These are phyloP conservation scores for Phialophora expanda DNA, from an alignment of 2,329 filamentous ascomycete genomes.

Conservation along the genomic window DNA sequence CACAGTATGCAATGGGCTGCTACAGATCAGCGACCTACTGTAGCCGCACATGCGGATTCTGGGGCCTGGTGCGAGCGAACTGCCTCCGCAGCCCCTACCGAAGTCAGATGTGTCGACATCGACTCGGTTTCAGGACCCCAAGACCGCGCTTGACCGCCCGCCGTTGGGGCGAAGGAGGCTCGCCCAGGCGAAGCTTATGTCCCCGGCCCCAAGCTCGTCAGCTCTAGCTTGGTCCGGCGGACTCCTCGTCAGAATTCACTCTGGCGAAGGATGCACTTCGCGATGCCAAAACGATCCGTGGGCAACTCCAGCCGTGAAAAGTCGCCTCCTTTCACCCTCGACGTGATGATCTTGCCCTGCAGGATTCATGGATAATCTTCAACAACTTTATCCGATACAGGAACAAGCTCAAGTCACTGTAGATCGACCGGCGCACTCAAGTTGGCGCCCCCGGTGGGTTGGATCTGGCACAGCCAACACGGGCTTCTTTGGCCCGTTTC, in stretches of 20 bases:
- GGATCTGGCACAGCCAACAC: constrained; percentile 10
- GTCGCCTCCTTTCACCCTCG: neutral
- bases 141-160: neutral
- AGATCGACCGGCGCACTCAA: neutral
- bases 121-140: neutral
- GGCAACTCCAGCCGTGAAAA: constrained; percentile 6
- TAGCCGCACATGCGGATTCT: neutral
- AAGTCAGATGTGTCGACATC: neutral
- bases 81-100: neutral
- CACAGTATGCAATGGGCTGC: neutral
- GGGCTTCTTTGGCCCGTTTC: constrained; percentile 12
- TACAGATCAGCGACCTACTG: too few species aligned
- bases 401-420: neutral
- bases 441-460: neutral
- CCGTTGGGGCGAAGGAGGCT: neutral
- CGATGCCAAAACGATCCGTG: neutral
- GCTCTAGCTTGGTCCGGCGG: constrained; percentile 14
- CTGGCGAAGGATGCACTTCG: neutral
- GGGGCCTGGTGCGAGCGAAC: neutral
- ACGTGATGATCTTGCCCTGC: neutral
- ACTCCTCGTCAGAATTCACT: neutral
- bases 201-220: constrained; percentile 18
- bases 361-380: neutral
- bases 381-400: neutral
- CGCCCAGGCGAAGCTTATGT: constrained; percentile 11